Base-by-base conservation (phyloP, 345 rosid species). In the Kandelia obovata region DNA sequence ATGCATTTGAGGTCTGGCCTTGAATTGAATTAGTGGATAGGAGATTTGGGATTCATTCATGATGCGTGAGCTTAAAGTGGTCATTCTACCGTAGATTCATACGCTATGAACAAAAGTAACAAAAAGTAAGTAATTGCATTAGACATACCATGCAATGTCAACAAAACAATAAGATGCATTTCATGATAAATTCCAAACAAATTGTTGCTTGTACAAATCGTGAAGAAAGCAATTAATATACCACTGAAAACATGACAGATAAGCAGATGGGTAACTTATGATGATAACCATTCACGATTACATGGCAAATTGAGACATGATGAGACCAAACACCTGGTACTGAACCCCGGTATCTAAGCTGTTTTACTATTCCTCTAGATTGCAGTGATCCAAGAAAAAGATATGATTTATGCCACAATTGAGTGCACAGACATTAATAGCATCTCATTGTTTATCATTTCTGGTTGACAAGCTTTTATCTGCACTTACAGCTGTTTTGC, bases 401-500 rank as follows among this genome's bases (percentile, higher is more conserved):
- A 39, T 3, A 1, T 34, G 37, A 34, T 34, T 20, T 1, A 55
- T 58, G 26, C 11, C 35, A 59, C 72, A 68, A 10, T 16, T 20
- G 58, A 46, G 72, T 46, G 27, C 23, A 23, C 30, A 11, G 47
- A n/a, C 30, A 43, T 69, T 43, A 34, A 34, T 7, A 59, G 15
- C n/a, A 35, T 20, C 27, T 61, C 11, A 16, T 37, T 61, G 26
- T 25, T 55, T 35, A 53, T 60, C 35, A 25, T 57, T 43, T 21
- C 66, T 66, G 61, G 43, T 61, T 5, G 16, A 32, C 53, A 60
- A 26, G 20, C 21, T 73, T 58, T 77, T 60, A 65, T 78, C 84
- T 3, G 61, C 69, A 65, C 62, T 73, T 6, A 35, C 55, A 0
- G 74, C 69, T 20, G 71, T 56, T 67, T 80, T 84, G 61, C 83